Percentiles rank a stretch among this genome's conserved stretches.
These are phyloP conservation scores for Sabuloglossum arenarium DNA, from an alignment of 495 filamentous ascomycete species.

Conservation along the genomic window DNA sequence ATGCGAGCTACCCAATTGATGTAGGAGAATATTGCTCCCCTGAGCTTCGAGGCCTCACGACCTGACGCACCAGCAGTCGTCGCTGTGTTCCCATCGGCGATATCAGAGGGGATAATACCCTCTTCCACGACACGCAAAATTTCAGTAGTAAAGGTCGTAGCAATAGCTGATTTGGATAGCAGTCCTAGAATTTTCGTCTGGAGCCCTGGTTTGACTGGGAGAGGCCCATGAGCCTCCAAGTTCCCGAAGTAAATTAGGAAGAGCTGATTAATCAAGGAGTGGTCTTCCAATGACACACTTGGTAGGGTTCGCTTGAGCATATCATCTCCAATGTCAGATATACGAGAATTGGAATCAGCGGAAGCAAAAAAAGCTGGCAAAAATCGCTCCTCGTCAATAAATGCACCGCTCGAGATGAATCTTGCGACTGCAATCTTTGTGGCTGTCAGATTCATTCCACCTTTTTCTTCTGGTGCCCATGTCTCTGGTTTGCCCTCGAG, in stretches of 20 bases:
- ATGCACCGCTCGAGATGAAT: conserved; percentile 69
- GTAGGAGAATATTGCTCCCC: conserved; percentile 70
- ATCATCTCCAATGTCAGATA: conserved; percentile 66
- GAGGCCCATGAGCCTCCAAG: conserved; percentile 19
- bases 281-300: conserved; percentile 48
- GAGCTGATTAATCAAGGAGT: conserved; percentile 35
- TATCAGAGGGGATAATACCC: conserved; percentile 26
- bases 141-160: conserved; percentile 39
- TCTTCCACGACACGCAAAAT: conserved; percentile 50
- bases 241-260: conserved; percentile 48
- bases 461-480: conserved; percentile 37
- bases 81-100: conserved; percentile 17
- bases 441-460: conserved; percentile 44
- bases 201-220: conserved; percentile 41
- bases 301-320: conserved; percentile 52
- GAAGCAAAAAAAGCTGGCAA: conserved; percentile 68
- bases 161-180: conserved; percentile 52
- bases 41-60: conserved; percentile 50
- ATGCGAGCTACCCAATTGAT: conserved; percentile 74
- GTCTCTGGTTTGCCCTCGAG: conserved; percentile 42
- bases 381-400: conserved; percentile 58
- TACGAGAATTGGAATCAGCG: conserved; percentile 58
- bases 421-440: conserved; percentile 45
- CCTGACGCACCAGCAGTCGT: conserved; percentile 30
- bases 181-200: conserved; percentile 53